phyloP scores from a whole-genome alignment of 441 rosid genomes.

The Gossypium gossypioides region DNA sequence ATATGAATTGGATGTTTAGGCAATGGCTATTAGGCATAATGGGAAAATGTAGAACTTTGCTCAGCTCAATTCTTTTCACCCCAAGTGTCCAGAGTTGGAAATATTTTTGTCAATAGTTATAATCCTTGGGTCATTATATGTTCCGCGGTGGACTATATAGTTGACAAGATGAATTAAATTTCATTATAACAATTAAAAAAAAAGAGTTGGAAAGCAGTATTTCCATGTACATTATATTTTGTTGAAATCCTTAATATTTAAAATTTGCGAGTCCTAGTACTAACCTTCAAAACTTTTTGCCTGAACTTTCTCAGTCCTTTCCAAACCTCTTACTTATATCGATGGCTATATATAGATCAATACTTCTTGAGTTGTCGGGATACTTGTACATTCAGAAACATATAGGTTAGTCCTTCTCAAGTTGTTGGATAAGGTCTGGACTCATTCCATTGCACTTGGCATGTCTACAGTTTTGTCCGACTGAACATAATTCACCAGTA shows the following conservation, averaged over 20 bases:
- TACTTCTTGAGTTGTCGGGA: neutral
- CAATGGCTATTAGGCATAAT: neutral
- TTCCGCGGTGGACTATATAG: neutral
- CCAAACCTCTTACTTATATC: neutral
- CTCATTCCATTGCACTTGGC: neutral
- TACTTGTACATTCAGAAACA: neutral
- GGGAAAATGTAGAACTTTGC: neutral
- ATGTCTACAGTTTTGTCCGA: neutral
- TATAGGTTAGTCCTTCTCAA: neutral
- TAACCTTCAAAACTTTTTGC: neutral
- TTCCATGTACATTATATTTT: neutral
- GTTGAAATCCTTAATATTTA: neutral
- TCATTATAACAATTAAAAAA: neutral
- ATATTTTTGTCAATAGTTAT: too few relatives aligned
- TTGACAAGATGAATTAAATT: neutral
- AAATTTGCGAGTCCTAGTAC: neutral
- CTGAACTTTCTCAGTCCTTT: neutral
- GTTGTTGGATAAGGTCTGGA: neutral
- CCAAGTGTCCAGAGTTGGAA: neutral
- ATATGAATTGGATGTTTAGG: neutral
- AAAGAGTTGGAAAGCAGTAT: neutral
- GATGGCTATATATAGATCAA: neutral
- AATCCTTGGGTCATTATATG: too few relatives aligned
- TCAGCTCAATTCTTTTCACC: neutral
- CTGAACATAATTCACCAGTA: neutral